Evolutionary conservation across 345 rosid species (phyloP).

Genomic region (Turritis glabra): DNA sequence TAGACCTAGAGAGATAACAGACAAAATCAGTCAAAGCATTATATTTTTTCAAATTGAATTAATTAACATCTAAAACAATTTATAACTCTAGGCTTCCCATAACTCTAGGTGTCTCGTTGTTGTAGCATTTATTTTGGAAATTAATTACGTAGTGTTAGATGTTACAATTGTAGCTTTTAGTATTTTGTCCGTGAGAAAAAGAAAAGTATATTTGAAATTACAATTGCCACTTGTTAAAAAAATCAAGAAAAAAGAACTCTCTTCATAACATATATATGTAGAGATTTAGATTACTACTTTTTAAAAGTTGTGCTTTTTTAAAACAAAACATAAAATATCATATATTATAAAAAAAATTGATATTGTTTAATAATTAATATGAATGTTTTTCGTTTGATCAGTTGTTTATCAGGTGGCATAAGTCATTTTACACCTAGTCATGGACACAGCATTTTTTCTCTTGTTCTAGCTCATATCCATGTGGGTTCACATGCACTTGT

Average conservation of each 20-base stretch:
- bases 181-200: not conserved
- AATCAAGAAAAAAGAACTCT: not conserved
- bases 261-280: no score
- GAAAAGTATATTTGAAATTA: not conserved
- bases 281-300: not conserved
- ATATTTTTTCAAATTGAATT: not conserved
- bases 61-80: not conserved
- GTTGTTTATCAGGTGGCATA: constrained; percentile 20
- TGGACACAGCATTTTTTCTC: constrained; percentile 14
- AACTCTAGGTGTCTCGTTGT: not conserved
- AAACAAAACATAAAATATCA: no score
- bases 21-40: constrained; percentile 7
- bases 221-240: not conserved
- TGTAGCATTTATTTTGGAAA: not conserved
- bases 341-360: not conserved
- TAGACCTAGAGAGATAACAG: constrained; percentile 11
- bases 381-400: constrained; percentile 6
- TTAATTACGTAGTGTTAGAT: constrained; percentile 11
- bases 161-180: not conserved
- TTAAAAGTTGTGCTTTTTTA: no score
- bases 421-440: constrained; percentile 24
- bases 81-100: not conserved
- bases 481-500: constrained; percentile 39
- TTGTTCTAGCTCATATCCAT: constrained; percentile 27
- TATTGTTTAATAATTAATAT: not conserved